Conservation (phyloP, 345 rosid species). For the Erodium maritimum region DNA sequence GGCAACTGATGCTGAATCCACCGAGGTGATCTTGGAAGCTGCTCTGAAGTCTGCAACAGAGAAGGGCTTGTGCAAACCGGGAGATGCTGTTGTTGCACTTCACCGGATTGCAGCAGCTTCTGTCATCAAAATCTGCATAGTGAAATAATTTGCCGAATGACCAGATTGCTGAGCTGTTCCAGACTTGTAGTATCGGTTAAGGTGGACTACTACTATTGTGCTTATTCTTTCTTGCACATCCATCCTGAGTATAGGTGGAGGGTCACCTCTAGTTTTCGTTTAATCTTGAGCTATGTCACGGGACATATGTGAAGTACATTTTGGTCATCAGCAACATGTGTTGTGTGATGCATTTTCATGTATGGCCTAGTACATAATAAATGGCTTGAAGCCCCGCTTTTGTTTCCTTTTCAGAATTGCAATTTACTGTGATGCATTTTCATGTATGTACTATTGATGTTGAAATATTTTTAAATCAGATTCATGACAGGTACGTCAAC, state of each 20-base stretch:
- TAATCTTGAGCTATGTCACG: background rate
- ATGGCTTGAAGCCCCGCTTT: background rate
- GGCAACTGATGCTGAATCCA: slow-evolving; percentile 87
- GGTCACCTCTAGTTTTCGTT: background rate
- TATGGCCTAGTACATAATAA: background rate
- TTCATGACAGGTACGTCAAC: no score
- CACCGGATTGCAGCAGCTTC: slow-evolving; percentile 87
- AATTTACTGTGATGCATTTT: no score
- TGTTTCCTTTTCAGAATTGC: no score
- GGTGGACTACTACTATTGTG: background rate
- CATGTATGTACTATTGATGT: no score
- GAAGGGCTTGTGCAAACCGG: slow-evolving; percentile 51
- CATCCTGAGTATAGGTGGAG: background rate
- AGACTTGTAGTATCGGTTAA: background rate
- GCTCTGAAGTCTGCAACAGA: slow-evolving; percentile 54
- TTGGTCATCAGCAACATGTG: background rate
- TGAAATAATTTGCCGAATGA: slow-evolving; percentile 26
- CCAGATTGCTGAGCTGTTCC: background rate
- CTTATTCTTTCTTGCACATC: background rate
- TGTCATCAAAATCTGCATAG: slow-evolving; percentile 75
- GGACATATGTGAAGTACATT: background rate
- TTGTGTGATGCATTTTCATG: background rate
- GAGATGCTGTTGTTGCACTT: slow-evolving; percentile 73
- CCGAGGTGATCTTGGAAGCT: slow-evolving; percentile 63
- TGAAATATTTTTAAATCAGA: no score